Percentiles rank a stretch among this genome's conserved stretches.
These are phyloP conservation scores for Melastoma candidum DNA, from an alignment of 441 rosid genomes.

Conservation along the genomic window DNA sequence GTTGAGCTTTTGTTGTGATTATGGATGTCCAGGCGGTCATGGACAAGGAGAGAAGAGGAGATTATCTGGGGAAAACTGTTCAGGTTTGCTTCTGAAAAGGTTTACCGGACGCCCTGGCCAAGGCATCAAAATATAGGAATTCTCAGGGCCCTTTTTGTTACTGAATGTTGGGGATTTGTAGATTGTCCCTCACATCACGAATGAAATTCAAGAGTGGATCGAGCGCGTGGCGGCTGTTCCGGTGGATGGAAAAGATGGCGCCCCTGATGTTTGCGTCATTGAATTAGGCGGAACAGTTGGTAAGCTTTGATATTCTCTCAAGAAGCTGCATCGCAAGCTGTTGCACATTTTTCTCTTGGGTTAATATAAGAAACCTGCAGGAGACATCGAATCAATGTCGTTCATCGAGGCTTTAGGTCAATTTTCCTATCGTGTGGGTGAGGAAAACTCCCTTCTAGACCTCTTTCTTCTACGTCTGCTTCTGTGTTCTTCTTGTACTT, in stretches of 20 bases:
- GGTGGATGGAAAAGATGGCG: slow-evolving; percentile 59
- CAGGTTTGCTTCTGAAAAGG: slow-evolving; percentile 37
- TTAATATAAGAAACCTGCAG: slow-evolving; percentile 23
- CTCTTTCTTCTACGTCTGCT: too few species aligned
- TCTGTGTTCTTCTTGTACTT: background rate
- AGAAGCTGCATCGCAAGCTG: background rate
- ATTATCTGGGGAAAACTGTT: slow-evolving; percentile 89
- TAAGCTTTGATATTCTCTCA: slow-evolving; percentile 10
- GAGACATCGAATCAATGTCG: slow-evolving; percentile 92
- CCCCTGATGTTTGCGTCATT: slow-evolving; percentile 83
- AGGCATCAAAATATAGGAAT: background rate
- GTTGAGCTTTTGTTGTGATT: background rate
- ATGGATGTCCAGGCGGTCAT: slow-evolving; percentile 47
- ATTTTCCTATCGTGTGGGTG: slow-evolving; percentile 90
- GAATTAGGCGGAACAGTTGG: slow-evolving; percentile 97
- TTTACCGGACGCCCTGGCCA: background rate
- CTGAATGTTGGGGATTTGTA: slow-evolving; percentile 11
- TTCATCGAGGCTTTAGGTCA: slow-evolving; percentile 94
- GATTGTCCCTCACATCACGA: slow-evolving; percentile 89
- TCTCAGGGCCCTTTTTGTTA: slow-evolving; percentile 1
- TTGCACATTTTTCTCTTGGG: background rate
- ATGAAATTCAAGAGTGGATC: slow-evolving; percentile 86
- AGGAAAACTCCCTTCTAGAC: slow-evolving; percentile 9
- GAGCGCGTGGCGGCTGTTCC: slow-evolving; percentile 64
- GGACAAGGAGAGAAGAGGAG: slow-evolving; percentile 89